Conservation (phyloP, 768 basidiomycete genomes). For the Chalciporus piperatus region DNA sequence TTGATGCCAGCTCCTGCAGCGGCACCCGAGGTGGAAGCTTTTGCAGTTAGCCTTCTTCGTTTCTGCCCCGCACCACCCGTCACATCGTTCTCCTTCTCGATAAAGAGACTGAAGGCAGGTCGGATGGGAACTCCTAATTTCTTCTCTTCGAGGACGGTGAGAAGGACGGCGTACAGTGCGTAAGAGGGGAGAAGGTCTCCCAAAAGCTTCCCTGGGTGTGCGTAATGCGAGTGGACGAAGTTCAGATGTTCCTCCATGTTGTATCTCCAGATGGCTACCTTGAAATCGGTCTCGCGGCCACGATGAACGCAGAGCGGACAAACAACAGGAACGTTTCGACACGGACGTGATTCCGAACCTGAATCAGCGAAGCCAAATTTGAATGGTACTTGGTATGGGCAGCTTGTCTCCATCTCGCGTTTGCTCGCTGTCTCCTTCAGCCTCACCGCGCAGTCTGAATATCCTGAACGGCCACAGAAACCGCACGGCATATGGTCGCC, state of each 20-base stretch:
- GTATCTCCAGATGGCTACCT: conserved; percentile 1
- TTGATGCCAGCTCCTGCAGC: too few relatives aligned
- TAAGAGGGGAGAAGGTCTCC: not conserved
- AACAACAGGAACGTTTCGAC: not conserved
- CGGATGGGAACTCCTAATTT: too few relatives aligned
- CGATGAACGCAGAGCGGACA: not conserved
- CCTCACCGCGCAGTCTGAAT: not conserved
- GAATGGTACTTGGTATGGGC: not conserved
- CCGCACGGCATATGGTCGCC: too few relatives aligned
- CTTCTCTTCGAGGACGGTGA: too few relatives aligned
- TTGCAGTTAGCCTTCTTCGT: too few relatives aligned
- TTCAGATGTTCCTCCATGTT: conserved; percentile 2
- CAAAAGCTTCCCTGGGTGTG: not conserved
- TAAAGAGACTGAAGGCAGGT: too few relatives aligned
- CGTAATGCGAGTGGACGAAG: not conserved
- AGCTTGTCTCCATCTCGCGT: not conserved
- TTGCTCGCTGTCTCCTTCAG: not conserved
- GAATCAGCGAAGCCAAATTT: not conserved
- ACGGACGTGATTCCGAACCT: not conserved
- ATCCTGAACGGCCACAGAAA: not conserved
- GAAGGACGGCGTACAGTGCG: too few relatives aligned
- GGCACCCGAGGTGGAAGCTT: too few relatives aligned
- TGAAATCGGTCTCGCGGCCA: not conserved
- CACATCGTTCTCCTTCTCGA: too few relatives aligned
- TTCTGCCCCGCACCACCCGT: too few relatives aligned